Base-by-base conservation (phyloP, 192 early-diverging fungal genomes). In the Backusella liffmaniae region DNA sequence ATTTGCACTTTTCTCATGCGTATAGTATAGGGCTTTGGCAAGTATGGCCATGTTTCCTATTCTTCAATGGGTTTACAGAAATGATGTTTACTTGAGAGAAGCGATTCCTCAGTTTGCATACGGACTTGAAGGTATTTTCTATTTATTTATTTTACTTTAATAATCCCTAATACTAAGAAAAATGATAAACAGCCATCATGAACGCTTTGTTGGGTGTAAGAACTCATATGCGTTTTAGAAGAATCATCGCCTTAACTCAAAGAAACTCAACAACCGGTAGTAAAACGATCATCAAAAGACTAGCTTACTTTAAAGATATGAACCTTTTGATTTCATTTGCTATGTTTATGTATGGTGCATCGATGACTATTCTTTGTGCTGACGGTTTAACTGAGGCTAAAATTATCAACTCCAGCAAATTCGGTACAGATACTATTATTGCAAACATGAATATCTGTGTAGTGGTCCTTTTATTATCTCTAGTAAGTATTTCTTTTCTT, bases 231-330 rank as follows among this genome's bases (percentile, higher is more conserved):
- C 67, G 78, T 23, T 82, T 82, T 44, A 26, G 26, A 23, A 72
- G 69, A 65, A 68, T 81, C 30, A 77, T 81, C 56, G 26, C 39
- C 5, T 70, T 82, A 15, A 73, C 79, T 23, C 21, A 51, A 15
- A 74, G 21, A 59, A 73, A 72, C 26, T 49, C 68, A 36, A 39
- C 37, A 42, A 18, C 51, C 13, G 53, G 42, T 29, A 67, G 53
- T 9, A 79, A 79, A 49, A 21, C 34, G 9, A 73, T 81, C 15
- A 73, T 77, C 29, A 73, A 41, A 2, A 81, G 69, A 67, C 41
- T 81, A 8, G 66, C 62, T 35, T 81, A 81, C 15, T 81, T 81
- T 42, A 81, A 77, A 32, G 76, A 81, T n/a, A 81, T 81, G 80
- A 81, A 81, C 37, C 26, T 42, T 8, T 35, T 81, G 23, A 30